These are phyloP conservation scores for Clarireedia monteithiana DNA, from an alignment of 2,329 filamentous ascomycete genomes.

Conservation along the genomic window DNA sequence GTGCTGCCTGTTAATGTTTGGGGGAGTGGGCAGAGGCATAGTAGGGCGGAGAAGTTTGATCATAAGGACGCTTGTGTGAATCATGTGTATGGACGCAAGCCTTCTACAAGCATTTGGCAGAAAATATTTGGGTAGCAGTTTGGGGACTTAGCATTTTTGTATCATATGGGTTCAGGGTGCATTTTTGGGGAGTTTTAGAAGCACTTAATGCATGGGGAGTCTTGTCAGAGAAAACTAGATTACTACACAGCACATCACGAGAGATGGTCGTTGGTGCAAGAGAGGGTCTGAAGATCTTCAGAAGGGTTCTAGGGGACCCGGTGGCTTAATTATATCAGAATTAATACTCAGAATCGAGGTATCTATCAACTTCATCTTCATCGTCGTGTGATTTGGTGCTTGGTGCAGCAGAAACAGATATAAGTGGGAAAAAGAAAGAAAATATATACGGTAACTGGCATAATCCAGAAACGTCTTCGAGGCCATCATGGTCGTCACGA, in stretches of 20 bases:
- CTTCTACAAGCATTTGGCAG: background rate
- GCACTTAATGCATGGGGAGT: background rate
- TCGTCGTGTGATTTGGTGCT: too few relatives aligned
- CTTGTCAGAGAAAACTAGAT: background rate
- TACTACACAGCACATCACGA: too few relatives aligned
- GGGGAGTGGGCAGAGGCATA: conserved; percentile 21
- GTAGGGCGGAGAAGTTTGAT: conserved; percentile 14
- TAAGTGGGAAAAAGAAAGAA: too few relatives aligned
- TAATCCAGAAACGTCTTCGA: too few relatives aligned
- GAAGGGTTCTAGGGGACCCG: too few relatives aligned
- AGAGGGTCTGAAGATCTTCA: too few relatives aligned
- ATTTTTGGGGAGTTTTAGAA: background rate
- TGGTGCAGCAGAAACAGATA: too few relatives aligned
- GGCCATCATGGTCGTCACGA: background rate
- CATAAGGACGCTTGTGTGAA: conserved; percentile 18
- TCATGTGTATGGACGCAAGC: conserved; percentile 11
- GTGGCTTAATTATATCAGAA: too few relatives aligned
- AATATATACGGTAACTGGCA: too few relatives aligned
- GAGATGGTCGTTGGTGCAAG: too few relatives aligned
- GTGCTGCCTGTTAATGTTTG: conserved; percentile 21
- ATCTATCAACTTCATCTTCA: too few relatives aligned
- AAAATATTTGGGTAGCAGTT: conserved; percentile 7
- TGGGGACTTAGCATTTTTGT: background rate
- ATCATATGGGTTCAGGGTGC: background rate
- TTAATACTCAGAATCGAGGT: too few relatives aligned